Conservation (phyloP, 2,329 filamentous ascomycete species). For the Cyclaneusma minus region DNA sequence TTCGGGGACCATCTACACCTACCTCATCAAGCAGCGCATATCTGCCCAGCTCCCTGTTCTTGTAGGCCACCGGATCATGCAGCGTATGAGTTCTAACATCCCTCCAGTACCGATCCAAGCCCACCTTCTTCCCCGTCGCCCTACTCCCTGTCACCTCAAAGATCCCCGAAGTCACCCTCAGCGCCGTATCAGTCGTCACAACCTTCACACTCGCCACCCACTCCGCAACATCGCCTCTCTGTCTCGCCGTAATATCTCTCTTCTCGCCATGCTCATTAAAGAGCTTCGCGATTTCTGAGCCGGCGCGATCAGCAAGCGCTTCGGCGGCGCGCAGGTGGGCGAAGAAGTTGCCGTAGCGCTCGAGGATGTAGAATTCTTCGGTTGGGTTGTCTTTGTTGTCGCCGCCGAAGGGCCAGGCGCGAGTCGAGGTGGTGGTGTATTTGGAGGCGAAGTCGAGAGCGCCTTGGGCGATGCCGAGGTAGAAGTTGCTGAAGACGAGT, state of each 20-base stretch:
- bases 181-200: slow-evolving; percentile 41
- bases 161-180: slow-evolving; percentile 41
- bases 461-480: slow-evolving; percentile 45
- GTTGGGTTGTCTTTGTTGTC: slow-evolving; percentile 40
- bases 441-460: slow-evolving; percentile 36
- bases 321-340: slow-evolving; percentile 45
- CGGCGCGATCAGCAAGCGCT: slow-evolving; percentile 40
- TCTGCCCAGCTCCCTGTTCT: slow-evolving; percentile 44
- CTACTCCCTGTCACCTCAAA: slow-evolving; percentile 49
- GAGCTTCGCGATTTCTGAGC: slow-evolving; percentile 28
- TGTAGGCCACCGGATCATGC: slow-evolving; percentile 53
- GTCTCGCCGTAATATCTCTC: slow-evolving; percentile 29
- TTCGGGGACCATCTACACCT: too few relatives aligned
- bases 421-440: slow-evolving; percentile 40
- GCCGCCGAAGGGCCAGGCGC: slow-evolving; percentile 48
- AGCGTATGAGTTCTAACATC: slow-evolving; percentile 50
- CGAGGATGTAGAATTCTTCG: slow-evolving; percentile 51
- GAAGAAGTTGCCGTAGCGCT: slow-evolving; percentile 47
- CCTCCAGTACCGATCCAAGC: slow-evolving; percentile 49
- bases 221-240: slow-evolving; percentile 45
- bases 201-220: slow-evolving; percentile 48
- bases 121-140: slow-evolving; percentile 39
- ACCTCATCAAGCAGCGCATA: slow-evolving; percentile 37
- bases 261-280: slow-evolving; percentile 26
- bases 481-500: slow-evolving; percentile 51